Conservation (phyloP, 352 stramenopile species). For the Phytophthora fragariaefolia region DNA sequence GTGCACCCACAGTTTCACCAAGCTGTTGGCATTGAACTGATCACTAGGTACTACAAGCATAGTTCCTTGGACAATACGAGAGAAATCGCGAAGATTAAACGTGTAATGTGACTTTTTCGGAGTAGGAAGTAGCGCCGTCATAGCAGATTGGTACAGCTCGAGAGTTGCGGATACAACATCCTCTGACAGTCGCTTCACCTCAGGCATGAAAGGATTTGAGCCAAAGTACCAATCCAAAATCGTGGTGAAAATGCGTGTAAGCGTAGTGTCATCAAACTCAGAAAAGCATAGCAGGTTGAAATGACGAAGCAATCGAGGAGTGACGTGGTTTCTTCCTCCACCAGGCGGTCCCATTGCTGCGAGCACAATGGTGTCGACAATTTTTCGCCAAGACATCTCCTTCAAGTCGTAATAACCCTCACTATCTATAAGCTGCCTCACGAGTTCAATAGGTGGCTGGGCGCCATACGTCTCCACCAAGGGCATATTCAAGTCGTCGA, state of each 20-base stretch:
- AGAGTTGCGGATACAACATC: conserved; percentile 90
- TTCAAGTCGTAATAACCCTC: conserved; percentile 95
- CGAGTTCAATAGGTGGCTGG: conserved; percentile 93
- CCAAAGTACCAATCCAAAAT: conserved; percentile 91
- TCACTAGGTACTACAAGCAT: conserved; percentile 90
- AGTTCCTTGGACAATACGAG: conserved; percentile 93
- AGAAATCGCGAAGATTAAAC: conserved; percentile 96
- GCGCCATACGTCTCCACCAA: conserved; percentile 94
- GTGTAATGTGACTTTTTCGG: conserved; percentile 97
- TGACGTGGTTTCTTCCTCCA: conserved; percentile 91
- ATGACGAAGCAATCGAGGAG: conserved; percentile 90
- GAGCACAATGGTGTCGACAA: conserved; percentile 92
- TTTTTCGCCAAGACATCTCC: conserved; percentile 92
- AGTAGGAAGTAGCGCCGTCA: conserved; percentile 90
- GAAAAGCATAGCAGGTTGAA: conserved; percentile 95
- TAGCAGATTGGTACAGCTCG: conserved; percentile 90
- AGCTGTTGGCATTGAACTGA: conserved; percentile 74
- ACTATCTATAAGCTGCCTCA: conserved; percentile 91
- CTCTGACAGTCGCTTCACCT: conserved; percentile 79
- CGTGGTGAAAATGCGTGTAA: conserved; percentile 93
- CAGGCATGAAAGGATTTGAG: conserved; percentile 61
- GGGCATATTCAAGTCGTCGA: conserved; percentile 97
- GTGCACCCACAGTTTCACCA: conserved; percentile 95
- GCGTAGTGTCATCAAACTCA: conserved; percentile 93
- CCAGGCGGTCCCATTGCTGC: conserved; percentile 93